Evolutionary conservation across 1,139 yeast species (phyloP).

Genomic region (Debaryomyces udenii): DNA sequence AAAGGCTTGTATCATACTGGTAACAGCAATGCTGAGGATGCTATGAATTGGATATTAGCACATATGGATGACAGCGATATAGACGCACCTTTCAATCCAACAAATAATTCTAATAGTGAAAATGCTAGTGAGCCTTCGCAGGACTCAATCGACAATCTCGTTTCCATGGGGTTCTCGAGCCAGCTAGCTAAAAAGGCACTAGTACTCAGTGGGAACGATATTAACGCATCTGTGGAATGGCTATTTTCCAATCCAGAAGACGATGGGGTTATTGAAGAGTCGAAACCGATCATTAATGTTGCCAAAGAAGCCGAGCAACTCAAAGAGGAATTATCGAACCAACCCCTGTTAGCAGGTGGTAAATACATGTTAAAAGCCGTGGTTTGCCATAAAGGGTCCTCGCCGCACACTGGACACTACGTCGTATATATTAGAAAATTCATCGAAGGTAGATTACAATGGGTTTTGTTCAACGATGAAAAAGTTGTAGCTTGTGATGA

Average conservation of each 20-base stretch:
- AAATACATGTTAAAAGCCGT: conserved; percentile 67
- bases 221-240: conserved; percentile 89
- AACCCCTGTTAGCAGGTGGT: conserved; percentile 13
- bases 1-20: conserved; percentile 77
- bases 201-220: conserved; percentile 55
- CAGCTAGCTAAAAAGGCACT: conserved; percentile 73
- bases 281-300: conserved; percentile 20
- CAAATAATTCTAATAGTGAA: conserved; percentile 20
- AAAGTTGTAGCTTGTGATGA: conserved; percentile 79
- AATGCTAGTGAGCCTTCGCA: conserved; percentile 25
- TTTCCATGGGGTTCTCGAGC: conserved; percentile 76
- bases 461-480: conserved; percentile 94
- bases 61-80: conserved; percentile 86
- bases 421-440: conserved; percentile 70
- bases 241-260: conserved; percentile 77
- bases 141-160: conserved; percentile 54
- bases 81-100: conserved; percentile 59
- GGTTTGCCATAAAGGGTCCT: conserved; percentile 91
- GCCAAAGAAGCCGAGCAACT: conserved; percentile 27
- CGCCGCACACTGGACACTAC: conserved; percentile 95
- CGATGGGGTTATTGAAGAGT: conserved; percentile 31
- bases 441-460: conserved; percentile 47
- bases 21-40: conserved; percentile 67
- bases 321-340: conserved; percentile 19
- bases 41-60: conserved; percentile 88